Conservation (phyloP, 768 basidiomycete species). For the Obba rivulosa region DNA sequence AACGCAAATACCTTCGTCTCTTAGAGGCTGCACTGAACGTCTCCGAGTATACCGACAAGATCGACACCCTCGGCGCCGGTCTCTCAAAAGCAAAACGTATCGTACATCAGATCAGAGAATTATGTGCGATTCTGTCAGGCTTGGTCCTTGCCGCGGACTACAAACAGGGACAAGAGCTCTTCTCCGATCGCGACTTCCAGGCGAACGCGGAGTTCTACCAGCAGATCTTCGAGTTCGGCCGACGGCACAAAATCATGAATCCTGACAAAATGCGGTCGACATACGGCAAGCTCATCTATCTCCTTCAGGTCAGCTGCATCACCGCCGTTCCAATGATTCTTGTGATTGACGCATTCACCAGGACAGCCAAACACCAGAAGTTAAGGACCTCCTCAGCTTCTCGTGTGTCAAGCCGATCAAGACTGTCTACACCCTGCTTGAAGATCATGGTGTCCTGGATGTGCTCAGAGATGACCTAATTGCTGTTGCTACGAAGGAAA, state of each 20-base stretch:
- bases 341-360: slow-evolving; percentile 24
- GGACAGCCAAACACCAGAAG: slow-evolving; percentile 84
- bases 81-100: slow-evolving; percentile 83
- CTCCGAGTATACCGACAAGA: slow-evolving; percentile 88
- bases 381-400: slow-evolving; percentile 75
- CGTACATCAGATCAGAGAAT: slow-evolving; percentile 79
- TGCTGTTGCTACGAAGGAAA: slow-evolving; percentile 75
- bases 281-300: slow-evolving; percentile 81
- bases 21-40: slow-evolving; percentile 81
- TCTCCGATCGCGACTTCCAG: slow-evolving; percentile 76
- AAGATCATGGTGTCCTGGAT: slow-evolving; percentile 56
- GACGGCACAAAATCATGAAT: slow-evolving; percentile 88
- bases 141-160: slow-evolving; percentile 80
- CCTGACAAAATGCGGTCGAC: slow-evolving; percentile 89
- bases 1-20: slow-evolving; percentile 81
- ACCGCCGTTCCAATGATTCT: not conserved
- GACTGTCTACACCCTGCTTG: slow-evolving; percentile 65
- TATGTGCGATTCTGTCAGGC: slow-evolving; percentile 85
- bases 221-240: slow-evolving; percentile 72
- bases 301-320: slow-evolving; percentile 56
- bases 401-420: slow-evolving; percentile 74
- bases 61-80: slow-evolving; percentile 75
- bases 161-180: slow-evolving; percentile 83
- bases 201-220: slow-evolving; percentile 79
- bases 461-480: slow-evolving; percentile 75